Base-by-base conservation (phyloP, 345 rosid genomes). In the Lumnitzera racemosa region DNA sequence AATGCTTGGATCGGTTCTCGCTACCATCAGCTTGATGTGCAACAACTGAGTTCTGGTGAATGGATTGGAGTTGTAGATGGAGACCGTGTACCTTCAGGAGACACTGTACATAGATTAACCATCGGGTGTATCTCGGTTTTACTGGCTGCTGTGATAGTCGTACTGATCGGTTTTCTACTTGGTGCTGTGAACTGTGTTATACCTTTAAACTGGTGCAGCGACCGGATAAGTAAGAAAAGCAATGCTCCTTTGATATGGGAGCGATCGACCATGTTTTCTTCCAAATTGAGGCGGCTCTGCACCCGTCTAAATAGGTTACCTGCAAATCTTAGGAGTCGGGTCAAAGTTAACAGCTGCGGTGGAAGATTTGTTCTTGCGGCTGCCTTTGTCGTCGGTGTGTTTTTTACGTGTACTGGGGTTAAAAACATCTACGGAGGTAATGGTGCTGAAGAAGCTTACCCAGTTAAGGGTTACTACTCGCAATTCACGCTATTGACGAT, bases 1-100 rank as follows among this genome's bases (percentile, higher is more conserved):
- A 90, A 84, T 47, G 78, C 85, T 50, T 94, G 99, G 99, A 90
- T 90, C 51, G 87, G 95, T 58, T 83, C 78, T 55, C 85, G 99
- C 6, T 62, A 81, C 54, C 99, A 90, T 72, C 99, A 94, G 70
- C 79, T 90, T 2, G 97, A 88, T 64, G 89, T 77, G 55, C 83
- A 82, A 65, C 90, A 82, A 74, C 63, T 94, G 51, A 76, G 83
- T 54, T 83, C 99, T 14, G 92, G 97, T 66, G 76, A 78, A 61
- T 94, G 86, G 91, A 68, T 94, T 53, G 97, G 80, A 57, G 72
- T 90, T 52, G 72, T 88, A 78, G 96, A 94, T 60, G 99, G 99
- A 17, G 99, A 90, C 56, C 85, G 92, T 15, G 95, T 88, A 10
- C 79, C 76, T 36, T 88, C 99, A 46, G 99, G 97, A 11, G 84